These are phyloP conservation scores for Ceratocystis variospora DNA, from an alignment of 2,329 filamentous ascomycete species.

Conservation along the genomic window DNA sequence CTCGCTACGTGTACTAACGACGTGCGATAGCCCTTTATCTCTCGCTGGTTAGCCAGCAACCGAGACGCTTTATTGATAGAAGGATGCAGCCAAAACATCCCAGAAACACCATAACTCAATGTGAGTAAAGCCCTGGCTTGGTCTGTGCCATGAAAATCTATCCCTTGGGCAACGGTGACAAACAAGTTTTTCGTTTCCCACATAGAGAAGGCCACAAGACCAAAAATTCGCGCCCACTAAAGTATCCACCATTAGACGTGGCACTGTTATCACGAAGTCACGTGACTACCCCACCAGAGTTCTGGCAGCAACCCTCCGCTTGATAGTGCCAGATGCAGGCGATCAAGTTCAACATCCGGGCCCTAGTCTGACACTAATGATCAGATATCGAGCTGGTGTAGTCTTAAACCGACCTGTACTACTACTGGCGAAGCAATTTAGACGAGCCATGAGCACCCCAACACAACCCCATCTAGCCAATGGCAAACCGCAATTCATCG, in stretches of 20 bases:
- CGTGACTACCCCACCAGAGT: not conserved
- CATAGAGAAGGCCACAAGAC: too few relatives aligned
- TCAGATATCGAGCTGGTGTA: not conserved
- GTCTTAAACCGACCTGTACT: not conserved
- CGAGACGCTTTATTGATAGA: not conserved
- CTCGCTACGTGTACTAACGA: constrained; percentile 2
- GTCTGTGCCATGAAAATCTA: constrained; percentile 1
- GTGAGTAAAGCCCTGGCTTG: not conserved
- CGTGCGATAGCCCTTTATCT: not conserved
- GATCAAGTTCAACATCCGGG: not conserved
- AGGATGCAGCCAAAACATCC: not conserved
- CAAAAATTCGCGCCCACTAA: not conserved
- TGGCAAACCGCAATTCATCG: constrained; percentile 41
- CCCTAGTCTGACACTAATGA: not conserved
- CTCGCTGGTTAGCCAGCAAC: not conserved
- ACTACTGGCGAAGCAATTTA: not conserved
- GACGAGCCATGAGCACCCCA: not conserved
- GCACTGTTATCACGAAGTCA: not conserved
- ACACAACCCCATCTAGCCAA: constrained; percentile 7
- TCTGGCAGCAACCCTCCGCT: too few relatives aligned
- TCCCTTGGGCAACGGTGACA: not conserved
- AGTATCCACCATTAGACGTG: not conserved
- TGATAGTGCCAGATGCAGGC: not conserved
- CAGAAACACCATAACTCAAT: not conserved
- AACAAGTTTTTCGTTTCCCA: not conserved